Conservation (phyloP, 2,329 filamentous ascomycete genomes). For the Calonectria multiphialidica region DNA sequence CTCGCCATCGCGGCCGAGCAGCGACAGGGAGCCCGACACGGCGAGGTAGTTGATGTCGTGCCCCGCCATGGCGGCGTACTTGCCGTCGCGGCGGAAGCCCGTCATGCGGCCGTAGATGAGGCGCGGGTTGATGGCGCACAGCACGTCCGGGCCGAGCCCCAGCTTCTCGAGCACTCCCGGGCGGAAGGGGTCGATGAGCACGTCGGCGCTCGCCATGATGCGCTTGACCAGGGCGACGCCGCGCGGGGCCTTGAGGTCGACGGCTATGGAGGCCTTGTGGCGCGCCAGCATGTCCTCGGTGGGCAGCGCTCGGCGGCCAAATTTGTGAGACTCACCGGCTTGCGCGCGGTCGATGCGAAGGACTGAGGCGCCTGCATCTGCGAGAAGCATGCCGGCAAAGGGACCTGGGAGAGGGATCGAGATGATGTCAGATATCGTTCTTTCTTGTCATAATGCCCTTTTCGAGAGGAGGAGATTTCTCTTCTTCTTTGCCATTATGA, state of each 20-base stretch:
- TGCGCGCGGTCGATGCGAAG: conserved; percentile 83
- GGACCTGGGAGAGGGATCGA: conserved; percentile 67
- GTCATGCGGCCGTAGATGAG: conserved; percentile 89
- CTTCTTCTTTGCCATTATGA: background rate
- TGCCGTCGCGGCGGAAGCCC: conserved; percentile 88
- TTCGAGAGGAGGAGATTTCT: too few species aligned
- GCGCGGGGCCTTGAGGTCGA: conserved; percentile 79
- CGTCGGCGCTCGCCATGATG: conserved; percentile 79
- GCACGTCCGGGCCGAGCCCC: conserved; percentile 78
- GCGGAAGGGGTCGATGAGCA: conserved; percentile 93
- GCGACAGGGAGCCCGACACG: conserved; percentile 81
- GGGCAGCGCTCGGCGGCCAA: conserved; percentile 51
- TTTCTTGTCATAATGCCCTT: too few species aligned
- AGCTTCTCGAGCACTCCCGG: conserved; percentile 91
- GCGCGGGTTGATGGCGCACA: conserved; percentile 77
- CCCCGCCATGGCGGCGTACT: conserved; percentile 88
- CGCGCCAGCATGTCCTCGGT: conserved; percentile 82
- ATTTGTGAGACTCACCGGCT: conserved; percentile 54
- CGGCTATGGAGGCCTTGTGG: conserved; percentile 82
- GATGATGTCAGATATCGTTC: background rate
- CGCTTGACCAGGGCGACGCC: conserved; percentile 76
- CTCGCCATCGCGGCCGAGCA: conserved; percentile 78
- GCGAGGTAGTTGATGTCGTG: conserved; percentile 98
- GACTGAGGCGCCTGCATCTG: conserved; percentile 90
- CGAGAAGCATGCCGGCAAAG: conserved; percentile 88